Evolutionary conservation across 768 basidiomycete species (phyloP), one percentile per base, ranked within the genome.

Genomic region (Lactarius akahatsu): DNA sequence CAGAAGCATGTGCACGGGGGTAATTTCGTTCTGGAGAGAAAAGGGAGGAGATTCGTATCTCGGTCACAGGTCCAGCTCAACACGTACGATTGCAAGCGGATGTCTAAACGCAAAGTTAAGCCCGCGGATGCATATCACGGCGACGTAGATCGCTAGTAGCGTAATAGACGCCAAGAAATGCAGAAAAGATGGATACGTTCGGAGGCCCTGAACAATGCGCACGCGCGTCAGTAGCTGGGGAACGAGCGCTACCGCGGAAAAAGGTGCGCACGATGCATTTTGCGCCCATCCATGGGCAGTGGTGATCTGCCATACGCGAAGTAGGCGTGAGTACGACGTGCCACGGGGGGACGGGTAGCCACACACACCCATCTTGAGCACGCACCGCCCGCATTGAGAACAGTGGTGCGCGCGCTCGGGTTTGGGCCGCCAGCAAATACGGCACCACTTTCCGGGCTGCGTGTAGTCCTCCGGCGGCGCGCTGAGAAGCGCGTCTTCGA

Each of bases 341-440:
- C 30, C 28, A 30, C 16, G 9, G 30, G 36, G 36, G 36, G 36
- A 36, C 11, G 10, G 36, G 36, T 36, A 28, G 54, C 11, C 13
- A 26, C 20, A 76, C 87, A 63, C 60, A 91, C 91, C 92, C 89
- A 92, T 88, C 77, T 92, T 94, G 45, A 94, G 77, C 13, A 93
- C 88, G 73, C 92, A 94, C 43, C 90, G 82, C 43, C 86, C 85
- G 73, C 92, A 94, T 38, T 82, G 73, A 16, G 80, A 82, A 72
- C 91, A 94, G 72, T 94, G 92, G 72, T 94, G 92, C 2, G 90
- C 77, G 57, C 92, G 81, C 71, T 92, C 91, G 5, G 91, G 90
- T 76, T 90, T 92, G 0, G 89, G 87, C 59, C 84, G 85, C 85
- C 85, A 89, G 73, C 92, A 94, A 66, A 86, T 87, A 61, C 86